These are phyloP conservation scores for Sanghuangporus baumii DNA, from an alignment of 1,284 basidiomycete species.

Conservation along the genomic window DNA sequence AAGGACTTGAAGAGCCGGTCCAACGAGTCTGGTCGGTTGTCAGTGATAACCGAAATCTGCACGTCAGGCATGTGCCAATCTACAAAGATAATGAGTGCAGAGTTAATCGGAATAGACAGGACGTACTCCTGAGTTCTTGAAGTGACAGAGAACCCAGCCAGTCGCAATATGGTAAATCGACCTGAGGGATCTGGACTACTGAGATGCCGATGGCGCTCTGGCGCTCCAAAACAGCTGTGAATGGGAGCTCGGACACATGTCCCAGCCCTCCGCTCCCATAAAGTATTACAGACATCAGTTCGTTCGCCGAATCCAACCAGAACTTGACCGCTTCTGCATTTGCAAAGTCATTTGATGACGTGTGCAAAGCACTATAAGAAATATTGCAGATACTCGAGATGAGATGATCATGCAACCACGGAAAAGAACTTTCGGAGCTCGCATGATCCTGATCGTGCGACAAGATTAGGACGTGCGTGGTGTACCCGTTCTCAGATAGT, in stretches of 20 bases:
- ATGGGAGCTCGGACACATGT: not conserved
- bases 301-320: constrained; percentile 16
- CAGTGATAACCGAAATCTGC: constrained; percentile 70
- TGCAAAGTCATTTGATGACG: constrained; percentile 9
- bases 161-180: constrained; percentile 47
- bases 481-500: constrained; percentile 34
- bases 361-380: constrained; percentile 14
- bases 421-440: constrained; percentile 21
- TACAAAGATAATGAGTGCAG: constrained; percentile 27
- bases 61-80: constrained; percentile 70
- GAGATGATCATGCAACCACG: constrained; percentile 16
- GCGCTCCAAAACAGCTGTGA: constrained; percentile 13
- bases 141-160: constrained; percentile 62
- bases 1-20: constrained; percentile 60
- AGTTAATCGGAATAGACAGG: not conserved
- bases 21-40: constrained; percentile 69
- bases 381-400: constrained; percentile 10
- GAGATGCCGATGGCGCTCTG: constrained; percentile 22
- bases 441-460: constrained; percentile 18
- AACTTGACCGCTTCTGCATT: constrained; percentile 15
- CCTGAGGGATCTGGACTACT: constrained; percentile 44
- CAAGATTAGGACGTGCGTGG: constrained; percentile 32
- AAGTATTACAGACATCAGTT: constrained; percentile 8
- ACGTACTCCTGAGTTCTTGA: constrained; percentile 50
- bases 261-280: not conserved